Percentiles rank a stretch among this genome's conserved stretches.
Evolutionary conservation across 2,329 filamentous ascomycete genomes (phyloP).

Genomic region (Colletotrichum camelliae): DNA sequence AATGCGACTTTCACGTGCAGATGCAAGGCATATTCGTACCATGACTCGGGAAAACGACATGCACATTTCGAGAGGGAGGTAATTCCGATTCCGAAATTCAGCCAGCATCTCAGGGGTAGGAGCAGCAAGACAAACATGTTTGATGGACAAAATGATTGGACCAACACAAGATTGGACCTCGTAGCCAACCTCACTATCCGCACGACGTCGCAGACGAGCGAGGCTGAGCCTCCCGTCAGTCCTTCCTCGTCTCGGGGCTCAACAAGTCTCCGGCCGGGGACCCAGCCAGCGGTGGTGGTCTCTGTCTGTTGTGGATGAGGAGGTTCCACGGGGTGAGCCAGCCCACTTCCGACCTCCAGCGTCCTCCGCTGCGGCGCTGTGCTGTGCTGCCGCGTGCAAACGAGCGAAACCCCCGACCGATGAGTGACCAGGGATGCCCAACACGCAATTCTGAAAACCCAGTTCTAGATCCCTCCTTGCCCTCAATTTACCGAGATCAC

Average conservation of each 20-base stretch:
- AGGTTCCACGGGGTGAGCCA: conserved; percentile 2
- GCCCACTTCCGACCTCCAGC: neutral
- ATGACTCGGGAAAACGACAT: neutral
- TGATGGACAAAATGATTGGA: neutral
- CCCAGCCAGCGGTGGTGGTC: neutral
- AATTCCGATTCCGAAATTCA: neutral
- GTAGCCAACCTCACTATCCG: neutral
- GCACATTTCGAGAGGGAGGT: neutral
- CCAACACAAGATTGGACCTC: neutral
- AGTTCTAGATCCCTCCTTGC: neutral
- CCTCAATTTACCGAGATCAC: conserved; percentile 1
- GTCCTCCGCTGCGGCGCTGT: neutral
- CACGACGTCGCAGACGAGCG: conserved; percentile 7
- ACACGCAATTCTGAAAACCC: neutral
- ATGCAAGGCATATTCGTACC: neutral
- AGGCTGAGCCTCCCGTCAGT: conserved; percentile 1
- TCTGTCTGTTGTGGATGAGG: too few relatives aligned
- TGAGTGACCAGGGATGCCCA: neutral
- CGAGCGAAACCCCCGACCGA: neutral
- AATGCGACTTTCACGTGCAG: neutral
- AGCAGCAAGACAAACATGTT: neutral
- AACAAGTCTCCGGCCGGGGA: neutral
- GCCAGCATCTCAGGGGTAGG: neutral
- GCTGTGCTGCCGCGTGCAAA: neutral
- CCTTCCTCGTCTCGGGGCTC: neutral